Percentiles rank a stretch among this genome's conserved stretches.
Conservation (phyloP, 345 rosid species). For the Laguncularia racemosa region DNA sequence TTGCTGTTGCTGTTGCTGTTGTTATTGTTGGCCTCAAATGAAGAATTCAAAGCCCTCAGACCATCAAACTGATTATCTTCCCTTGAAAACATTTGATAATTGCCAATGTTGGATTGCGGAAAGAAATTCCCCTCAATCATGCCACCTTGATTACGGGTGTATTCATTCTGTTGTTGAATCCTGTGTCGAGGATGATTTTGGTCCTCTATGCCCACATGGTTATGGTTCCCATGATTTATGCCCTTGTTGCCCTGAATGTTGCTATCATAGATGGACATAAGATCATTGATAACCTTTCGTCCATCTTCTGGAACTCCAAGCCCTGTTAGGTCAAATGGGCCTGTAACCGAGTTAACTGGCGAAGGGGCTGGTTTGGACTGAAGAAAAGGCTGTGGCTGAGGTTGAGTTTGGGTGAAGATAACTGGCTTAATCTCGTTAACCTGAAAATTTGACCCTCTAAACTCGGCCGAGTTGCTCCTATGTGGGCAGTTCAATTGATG, state of each 20-base stretch:
- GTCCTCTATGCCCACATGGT: conserved; percentile 27
- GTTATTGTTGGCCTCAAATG: conserved; percentile 31
- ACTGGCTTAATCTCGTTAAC: conserved; percentile 78
- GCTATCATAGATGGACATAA: conserved; percentile 73
- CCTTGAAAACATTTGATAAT: conserved; percentile 39
- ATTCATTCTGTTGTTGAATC: conserved; percentile 50
- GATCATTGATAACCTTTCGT: conserved; percentile 75
- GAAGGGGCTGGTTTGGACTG: conserved; percentile 43
- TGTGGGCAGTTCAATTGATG: conserved; percentile 67
- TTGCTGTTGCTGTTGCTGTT: conserved; percentile 15
- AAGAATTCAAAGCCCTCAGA: conserved; percentile 32
- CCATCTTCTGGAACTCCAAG: conserved; percentile 93
- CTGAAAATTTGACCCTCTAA: conserved; percentile 50
- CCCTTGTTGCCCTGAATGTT: conserved; percentile 48
- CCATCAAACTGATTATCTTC: conserved; percentile 42
- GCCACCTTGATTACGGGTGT: conserved; percentile 35
- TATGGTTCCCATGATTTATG: conserved; percentile 16
- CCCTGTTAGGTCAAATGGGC: conserved; percentile 54
- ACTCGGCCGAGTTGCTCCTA: conserved; percentile 36
- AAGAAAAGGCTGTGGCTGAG: conserved; percentile 28
- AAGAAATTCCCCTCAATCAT: conserved; percentile 50
- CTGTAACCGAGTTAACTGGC: conserved; percentile 22
- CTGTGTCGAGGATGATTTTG: conserved; percentile 35
- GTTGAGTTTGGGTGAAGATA: conserved; percentile 16
- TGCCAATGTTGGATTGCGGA: conserved; percentile 42